Evolutionary conservation across 768 basidiomycete species (phyloP).

Genomic region (Amanita jacksonii): DNA sequence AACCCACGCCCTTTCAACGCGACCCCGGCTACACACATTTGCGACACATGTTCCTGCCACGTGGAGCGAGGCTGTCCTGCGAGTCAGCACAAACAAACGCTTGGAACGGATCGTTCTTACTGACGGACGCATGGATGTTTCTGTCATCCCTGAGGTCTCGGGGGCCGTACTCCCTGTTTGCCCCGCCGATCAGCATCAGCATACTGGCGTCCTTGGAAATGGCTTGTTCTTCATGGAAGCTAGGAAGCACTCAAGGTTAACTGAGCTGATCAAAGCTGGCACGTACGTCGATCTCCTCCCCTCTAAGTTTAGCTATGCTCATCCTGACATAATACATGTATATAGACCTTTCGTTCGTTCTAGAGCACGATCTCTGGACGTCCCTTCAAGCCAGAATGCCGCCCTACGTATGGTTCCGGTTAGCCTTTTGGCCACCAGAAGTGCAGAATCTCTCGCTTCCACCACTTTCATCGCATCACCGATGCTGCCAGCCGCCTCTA

Average conservation of each 20-base stretch:
- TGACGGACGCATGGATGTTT: slow-evolving; percentile 14
- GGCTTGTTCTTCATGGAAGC: slow-evolving; percentile 53
- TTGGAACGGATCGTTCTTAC: slow-evolving; percentile 37
- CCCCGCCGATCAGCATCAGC: background rate
- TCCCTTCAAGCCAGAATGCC: background rate
- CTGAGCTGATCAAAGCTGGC: slow-evolving; percentile 45
- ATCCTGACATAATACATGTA: background rate
- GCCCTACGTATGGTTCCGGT: background rate
- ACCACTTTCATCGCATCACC: background rate
- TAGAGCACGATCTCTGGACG: slow-evolving; percentile 24
- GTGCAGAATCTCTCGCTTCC: background rate
- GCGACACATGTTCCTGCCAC: slow-evolving; percentile 45
- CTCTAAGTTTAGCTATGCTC: background rate
- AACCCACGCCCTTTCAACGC: slow-evolving; percentile 26
- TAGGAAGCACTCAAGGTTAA: slow-evolving; percentile 38
- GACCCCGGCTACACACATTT: slow-evolving; percentile 35
- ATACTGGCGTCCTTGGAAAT: slow-evolving; percentile 30
- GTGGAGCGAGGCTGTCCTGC: slow-evolving; percentile 47
- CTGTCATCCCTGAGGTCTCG: slow-evolving; percentile 6
- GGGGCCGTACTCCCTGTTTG: background rate
- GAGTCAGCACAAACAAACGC: slow-evolving; percentile 36
- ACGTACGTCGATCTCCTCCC: slow-evolving; percentile 27
- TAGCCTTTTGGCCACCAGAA: background rate
- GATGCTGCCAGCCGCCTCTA: background rate
- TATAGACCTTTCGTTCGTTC: slow-evolving; percentile 25